phyloP scores from a whole-genome alignment of 2,329 filamentous ascomycete genomes.

The Hymenotorrendiella dingleyae region DNA sequence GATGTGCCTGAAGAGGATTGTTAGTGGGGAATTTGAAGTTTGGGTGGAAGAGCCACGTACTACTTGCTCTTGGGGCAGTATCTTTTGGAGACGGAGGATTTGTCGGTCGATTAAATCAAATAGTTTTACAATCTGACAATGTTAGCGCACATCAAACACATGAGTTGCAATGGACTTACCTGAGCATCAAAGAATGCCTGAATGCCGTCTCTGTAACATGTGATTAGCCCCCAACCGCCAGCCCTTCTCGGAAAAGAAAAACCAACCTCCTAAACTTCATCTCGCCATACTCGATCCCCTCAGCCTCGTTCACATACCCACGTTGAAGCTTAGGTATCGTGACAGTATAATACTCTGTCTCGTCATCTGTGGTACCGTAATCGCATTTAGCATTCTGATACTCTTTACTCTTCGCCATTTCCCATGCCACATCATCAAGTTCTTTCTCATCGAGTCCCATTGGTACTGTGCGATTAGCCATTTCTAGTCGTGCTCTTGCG shows the following conservation, averaged over 20 bases:
- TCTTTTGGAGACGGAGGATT: constrained; percentile 8
- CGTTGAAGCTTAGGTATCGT: constrained; percentile 31
- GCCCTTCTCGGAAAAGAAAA: neutral
- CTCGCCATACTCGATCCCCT: constrained; percentile 20
- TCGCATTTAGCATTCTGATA: constrained; percentile 37
- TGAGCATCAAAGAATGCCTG: constrained; percentile 12
- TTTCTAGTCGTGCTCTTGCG: constrained; percentile 28
- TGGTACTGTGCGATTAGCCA: constrained; percentile 22
- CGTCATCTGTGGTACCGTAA: constrained; percentile 31
- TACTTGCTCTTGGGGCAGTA: constrained; percentile 12
- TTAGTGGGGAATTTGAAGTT: neutral
- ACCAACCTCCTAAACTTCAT: constrained; percentile 13
- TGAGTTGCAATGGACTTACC: neutral
- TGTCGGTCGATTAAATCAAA: constrained; percentile 16
- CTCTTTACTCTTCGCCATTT: constrained; percentile 35
- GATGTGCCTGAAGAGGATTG: constrained; percentile 24
- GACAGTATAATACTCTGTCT: constrained; percentile 32
- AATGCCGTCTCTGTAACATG: constrained; percentile 11
- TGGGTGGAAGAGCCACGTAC: constrained; percentile 1
- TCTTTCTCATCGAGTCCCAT: constrained; percentile 23
- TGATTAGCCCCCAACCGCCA: neutral
- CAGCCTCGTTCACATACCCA: constrained; percentile 29
- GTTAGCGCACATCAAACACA: neutral
- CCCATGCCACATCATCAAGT: constrained; percentile 33
- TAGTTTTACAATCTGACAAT: constrained; percentile 9